Conservation (phyloP, 2,329 filamentous ascomycete species). For the Penicillium sp. region DNA sequence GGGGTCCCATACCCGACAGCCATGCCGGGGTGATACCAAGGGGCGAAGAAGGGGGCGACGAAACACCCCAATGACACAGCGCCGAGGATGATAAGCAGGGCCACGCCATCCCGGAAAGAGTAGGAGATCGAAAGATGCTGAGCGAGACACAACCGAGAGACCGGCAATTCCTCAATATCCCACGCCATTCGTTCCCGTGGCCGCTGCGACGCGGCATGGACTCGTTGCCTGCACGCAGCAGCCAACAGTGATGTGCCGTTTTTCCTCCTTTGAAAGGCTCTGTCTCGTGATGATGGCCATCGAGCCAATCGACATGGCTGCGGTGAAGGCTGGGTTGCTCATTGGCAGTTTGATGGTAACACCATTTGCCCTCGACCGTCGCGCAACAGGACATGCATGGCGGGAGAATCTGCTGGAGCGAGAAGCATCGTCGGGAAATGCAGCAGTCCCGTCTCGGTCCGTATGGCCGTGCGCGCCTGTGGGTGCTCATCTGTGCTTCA, state of each 20-base stretch:
- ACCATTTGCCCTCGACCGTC: conserved; percentile 17
- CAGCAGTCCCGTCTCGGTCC: conserved; percentile 22
- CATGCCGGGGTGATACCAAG: conserved; percentile 18
- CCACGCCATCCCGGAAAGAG: conserved; percentile 15
- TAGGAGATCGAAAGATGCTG: conserved; percentile 14
- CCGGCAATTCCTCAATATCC: background rate
- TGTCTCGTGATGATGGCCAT: conserved; percentile 20
- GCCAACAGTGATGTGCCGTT: conserved; percentile 14
- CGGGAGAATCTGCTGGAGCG: conserved; percentile 15
- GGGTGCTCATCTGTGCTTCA: conserved; percentile 6
- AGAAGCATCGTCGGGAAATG: conserved; percentile 15
- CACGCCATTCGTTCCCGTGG: background rate
- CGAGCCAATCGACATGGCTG: conserved; percentile 15
- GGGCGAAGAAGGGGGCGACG: conserved; percentile 4
- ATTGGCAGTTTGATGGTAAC: conserved; percentile 22
- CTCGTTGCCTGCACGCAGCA: conserved; percentile 4
- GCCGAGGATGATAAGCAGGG: conserved; percentile 10
- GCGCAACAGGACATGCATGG: conserved; percentile 23
- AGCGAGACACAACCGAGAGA: background rate
- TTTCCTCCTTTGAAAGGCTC: conserved; percentile 9
- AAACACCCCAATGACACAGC: conserved; percentile 13
- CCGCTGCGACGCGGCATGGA: conserved; percentile 4
- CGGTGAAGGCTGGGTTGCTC: conserved; percentile 5
- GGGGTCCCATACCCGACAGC: conserved; percentile 21
- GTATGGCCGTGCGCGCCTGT: conserved; percentile 17